Base-by-base conservation (phyloP, 2,329 filamentous ascomycete species). In the Celoporthe dispersa region DNA sequence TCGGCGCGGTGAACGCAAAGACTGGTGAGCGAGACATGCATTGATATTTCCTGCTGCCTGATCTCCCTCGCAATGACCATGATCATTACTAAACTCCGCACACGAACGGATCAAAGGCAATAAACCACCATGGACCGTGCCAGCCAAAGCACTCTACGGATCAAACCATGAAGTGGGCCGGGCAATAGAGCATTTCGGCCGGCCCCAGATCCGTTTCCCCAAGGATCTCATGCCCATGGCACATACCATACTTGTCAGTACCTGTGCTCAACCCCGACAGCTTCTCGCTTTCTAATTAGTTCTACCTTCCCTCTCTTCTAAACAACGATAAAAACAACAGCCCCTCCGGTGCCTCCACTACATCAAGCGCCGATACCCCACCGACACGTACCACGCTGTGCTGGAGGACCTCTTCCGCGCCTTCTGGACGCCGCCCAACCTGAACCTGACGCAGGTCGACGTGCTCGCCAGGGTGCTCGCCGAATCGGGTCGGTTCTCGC, bases 61-160 rank as follows among this genome's bases (percentile, higher is more conserved):
- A 22, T 5, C 14, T 14, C n/a, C n/a, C 28, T 33, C 33, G 55
- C 19, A 16, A n/a, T 35, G 14, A 7, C 66, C 6, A n/a, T 25
- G 39, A 14, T 16, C n/a, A n/a, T 41, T 41, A 31, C 68, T 57
- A n/a, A 72, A 37, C 39, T 59, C 4, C 61, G 16, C 11, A 12
- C 14, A 22, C 1, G 16, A 7, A 62, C 63, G 22, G 8, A 64
- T 60, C 16, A 31, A 73, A 88, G 91, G 91, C 64, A 95, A 96
- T 79, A 88, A 88, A 73, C 92, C 92, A 0, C 92, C 93, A 0
- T 94, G 91, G 91, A 84, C 84, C 0, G 82, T 92, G 39, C 87
- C 89, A 1, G 89, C 88, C 59, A 94, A 94, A 82, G 89, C 86
- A 31, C 78, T 76, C 1, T 90, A 93, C 76, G 82, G 85, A 64